A percentile compares a stretch with the other conserved stretches of the same genome.
phyloP scores from a whole-genome alignment of 306 rosid species.

The Castanea sativa region DNA sequence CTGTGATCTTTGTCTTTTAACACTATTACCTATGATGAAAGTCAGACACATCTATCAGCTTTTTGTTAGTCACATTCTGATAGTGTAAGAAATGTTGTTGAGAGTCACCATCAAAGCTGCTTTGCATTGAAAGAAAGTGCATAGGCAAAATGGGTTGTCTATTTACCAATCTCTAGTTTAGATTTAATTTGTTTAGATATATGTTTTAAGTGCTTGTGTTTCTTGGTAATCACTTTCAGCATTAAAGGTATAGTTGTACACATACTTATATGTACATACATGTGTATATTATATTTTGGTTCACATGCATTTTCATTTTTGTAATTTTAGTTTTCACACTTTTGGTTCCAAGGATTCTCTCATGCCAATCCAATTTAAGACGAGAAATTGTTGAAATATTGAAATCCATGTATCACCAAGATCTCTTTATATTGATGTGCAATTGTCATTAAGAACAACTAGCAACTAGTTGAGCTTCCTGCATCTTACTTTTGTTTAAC shows the following conservation, averaged over 20 bases:
- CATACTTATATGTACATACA: not conserved
- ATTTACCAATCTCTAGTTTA: not conserved
- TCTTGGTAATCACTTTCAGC: not conserved
- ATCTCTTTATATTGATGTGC: no score
- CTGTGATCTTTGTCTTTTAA: constrained; percentile 31
- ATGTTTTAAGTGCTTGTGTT: not conserved
- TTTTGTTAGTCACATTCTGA: constrained; percentile 19
- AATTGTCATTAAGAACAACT: no score
- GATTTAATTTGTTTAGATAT: not conserved
- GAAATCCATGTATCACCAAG: no score
- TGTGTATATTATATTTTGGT: not conserved
- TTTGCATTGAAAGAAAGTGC: not conserved
- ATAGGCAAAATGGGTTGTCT: not conserved
- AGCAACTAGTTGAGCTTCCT: no score
- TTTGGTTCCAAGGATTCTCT: not conserved
- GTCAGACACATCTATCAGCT: constrained; percentile 16
- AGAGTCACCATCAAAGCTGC: constrained; percentile 20
- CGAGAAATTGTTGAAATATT: no score
- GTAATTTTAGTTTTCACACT: not conserved
- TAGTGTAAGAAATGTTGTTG: constrained; percentile 23
- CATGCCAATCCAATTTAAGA: no score
- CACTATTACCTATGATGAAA: constrained; percentile 17
- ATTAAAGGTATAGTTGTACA: not conserved
- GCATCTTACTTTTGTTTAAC: no score
- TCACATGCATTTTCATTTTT: not conserved